Evolutionary conservation across 805 yeast genomes (phyloP).

Genomic region (Sugiyamaella smithiae): DNA sequence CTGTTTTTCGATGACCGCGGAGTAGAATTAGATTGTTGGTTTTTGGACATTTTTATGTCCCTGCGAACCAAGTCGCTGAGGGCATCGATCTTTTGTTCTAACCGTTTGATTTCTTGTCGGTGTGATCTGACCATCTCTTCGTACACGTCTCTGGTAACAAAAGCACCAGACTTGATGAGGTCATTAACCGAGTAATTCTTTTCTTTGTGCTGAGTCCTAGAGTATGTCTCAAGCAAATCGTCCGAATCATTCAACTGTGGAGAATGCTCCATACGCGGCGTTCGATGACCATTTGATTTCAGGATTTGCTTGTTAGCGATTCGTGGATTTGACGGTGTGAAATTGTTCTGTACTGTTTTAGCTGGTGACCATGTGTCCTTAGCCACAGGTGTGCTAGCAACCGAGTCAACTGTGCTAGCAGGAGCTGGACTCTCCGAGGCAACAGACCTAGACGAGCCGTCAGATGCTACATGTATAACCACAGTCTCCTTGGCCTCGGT

Average conservation of each 20-base stretch:
- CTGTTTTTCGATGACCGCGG: background rate
- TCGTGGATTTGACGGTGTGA: background rate
- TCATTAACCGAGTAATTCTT: constrained; percentile 10
- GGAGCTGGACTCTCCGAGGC: background rate
- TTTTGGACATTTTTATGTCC: background rate
- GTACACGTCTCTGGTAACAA: constrained; percentile 17
- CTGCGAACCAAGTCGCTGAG: constrained; percentile 6
- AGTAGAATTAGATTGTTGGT: background rate
- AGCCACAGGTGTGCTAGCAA: background rate
- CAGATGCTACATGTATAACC: background rate
- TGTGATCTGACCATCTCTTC: constrained; percentile 9
- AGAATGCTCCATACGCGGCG: background rate
- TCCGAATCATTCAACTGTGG: background rate
- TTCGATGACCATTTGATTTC: background rate
- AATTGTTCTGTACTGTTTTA: background rate
- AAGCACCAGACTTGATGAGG: constrained; percentile 19
- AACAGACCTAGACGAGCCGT: background rate
- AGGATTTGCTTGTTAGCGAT: background rate
- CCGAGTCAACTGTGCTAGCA: background rate
- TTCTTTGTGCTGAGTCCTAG: constrained; percentile 14
- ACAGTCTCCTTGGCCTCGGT: background rate
- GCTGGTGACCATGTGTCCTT: background rate
- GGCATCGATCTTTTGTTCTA: constrained; percentile 13
- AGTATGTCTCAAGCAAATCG: constrained; percentile 14
- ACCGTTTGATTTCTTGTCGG: constrained; percentile 6